These are phyloP conservation scores for Circinella umbellata DNA, from an alignment of 371 early-diverging fungal genomes.

Conservation along the genomic window DNA sequence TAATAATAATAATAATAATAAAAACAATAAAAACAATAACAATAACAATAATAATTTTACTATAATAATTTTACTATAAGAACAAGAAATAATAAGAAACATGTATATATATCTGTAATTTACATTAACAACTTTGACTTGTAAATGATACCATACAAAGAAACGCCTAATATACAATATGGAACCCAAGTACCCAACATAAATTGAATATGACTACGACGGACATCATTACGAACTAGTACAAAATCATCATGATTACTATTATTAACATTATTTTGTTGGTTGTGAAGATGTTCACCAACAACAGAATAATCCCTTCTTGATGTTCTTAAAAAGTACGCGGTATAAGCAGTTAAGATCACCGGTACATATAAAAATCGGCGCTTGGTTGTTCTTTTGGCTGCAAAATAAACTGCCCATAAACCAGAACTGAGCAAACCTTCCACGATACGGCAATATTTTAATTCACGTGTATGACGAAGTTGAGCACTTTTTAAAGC, in stretches of 20 bases:
- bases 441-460: slow-evolving; percentile 6
- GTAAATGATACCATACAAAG: slow-evolving; percentile 8
- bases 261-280: no score
- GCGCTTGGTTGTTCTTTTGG: neutral
- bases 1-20: no score
- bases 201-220: slow-evolving; percentile 15
- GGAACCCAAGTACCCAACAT: slow-evolving; percentile 6
- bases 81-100: slow-evolving; percentile 6
- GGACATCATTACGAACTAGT: slow-evolving; percentile 26
- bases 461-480: slow-evolving; percentile 16
- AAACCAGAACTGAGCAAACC: slow-evolving; percentile 7
- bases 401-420: slow-evolving; percentile 18
- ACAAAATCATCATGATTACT: slow-evolving; percentile 16
- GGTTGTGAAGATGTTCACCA: no score
- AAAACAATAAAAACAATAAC: no score
- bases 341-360: slow-evolving; percentile 20
- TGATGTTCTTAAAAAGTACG: slow-evolving; percentile 10
- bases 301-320: slow-evolving; percentile 20
- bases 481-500: slow-evolving; percentile 35
- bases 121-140: slow-evolving; percentile 1
- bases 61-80: neutral
- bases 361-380: slow-evolving; percentile 11
- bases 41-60: neutral
- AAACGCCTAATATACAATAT: slow-evolving; percentile 13
- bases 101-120: neutral